Base-by-base conservation (phyloP, 306 rosid species). In the Cucurbita argyrosperma region DNA sequence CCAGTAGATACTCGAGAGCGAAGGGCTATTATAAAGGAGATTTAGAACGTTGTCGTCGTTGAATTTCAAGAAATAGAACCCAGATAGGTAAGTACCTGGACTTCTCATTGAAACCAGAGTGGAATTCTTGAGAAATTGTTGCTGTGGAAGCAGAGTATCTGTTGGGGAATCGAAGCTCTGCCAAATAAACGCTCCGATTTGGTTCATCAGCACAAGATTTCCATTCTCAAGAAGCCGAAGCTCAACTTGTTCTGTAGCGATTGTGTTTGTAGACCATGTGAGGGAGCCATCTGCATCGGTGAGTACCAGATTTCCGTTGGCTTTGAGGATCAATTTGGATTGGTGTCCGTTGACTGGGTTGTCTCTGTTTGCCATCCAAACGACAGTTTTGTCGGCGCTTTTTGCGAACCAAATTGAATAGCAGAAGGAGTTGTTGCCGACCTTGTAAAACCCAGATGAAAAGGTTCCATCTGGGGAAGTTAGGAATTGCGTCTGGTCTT, bases 111-210 rank as follows among this genome's bases (percentile, higher is more conserved):
- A 78, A 26, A 79, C 73, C n/a, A 80, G 72, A 8, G 60, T 18
- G 5, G 83, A 53, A 39, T 47, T 10, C 59, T 80, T 78, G 2
- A 77, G 72, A 8, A 82, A 63, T n/a, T 0, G 60, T 61, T 84
- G 90, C 7, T 54, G 73, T 0, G 90, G 88, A 72, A 86, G 81
- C 1, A 86, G 82, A 4, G 86, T 84, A 52, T 86, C 80, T 0
- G 82, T 84, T 0, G 90, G 90, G 12, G 49, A 60, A 38, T 82
- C 79, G 75, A 84, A 84, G 49, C 86, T 86, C 78, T 82, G 76
- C 88, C 90, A 84, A 21, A 82, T 40, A 15, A 43, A 0, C 1
- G 7, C 5, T 11, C 79, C 85, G 15, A 26, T 14, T 16, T 5
- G 9, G 14, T 80, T 45, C 4, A 15, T 23, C 14, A 85, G 61